Evolutionary conservation across 805 yeast genomes (phyloP), one percentile per base, ranked within the genome.

Genomic region (Metschnikowia colocasiae): DNA sequence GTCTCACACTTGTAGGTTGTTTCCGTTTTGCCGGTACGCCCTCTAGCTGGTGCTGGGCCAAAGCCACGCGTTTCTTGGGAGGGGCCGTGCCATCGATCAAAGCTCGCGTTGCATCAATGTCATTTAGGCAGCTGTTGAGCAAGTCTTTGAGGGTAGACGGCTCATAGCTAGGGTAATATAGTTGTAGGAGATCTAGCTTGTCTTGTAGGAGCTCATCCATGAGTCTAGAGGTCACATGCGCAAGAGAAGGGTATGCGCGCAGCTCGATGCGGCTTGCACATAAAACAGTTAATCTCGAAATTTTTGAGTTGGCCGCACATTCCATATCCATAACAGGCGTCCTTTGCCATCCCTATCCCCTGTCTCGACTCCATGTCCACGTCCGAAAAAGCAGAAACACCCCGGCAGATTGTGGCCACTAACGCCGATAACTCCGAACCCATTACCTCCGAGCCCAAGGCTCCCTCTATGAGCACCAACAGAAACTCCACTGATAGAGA

Each of bases 51-150:
- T 49, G 46, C 30, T 50, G 53, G 15, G 50, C 48, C 15, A 53
- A 40, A 6, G 61, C 57, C 7, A 51, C 40, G 39, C 52, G 37
- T 25, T 52, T 54, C 26, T 42, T 56, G 47, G 54, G 52, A 39
- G 42, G 44, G 34, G 34, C 57, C 29, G 31, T 40, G 33, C 74
- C 77, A 25, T 65, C 57, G 13, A 83, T 59, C 20, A 82, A 54
- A 0, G 52, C 32, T 35, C 69, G 69, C 1, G 81, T 76, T 8
- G 60, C 48, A 7, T 63, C 59, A 1, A 81, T 34, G 2, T 83
- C 76, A 1, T 85, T 88, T 37, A 71, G 68, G 55, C 86, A 82
- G 0, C 76, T 64, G 1, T 73, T 43, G 10, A 85, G 65, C 3
- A 85, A 58, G 43, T 83, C 89, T 3, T 74, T 57, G 3, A 82